Conservation (phyloP, 352 stramenopile species). For the Detonula confervacea region DNA sequence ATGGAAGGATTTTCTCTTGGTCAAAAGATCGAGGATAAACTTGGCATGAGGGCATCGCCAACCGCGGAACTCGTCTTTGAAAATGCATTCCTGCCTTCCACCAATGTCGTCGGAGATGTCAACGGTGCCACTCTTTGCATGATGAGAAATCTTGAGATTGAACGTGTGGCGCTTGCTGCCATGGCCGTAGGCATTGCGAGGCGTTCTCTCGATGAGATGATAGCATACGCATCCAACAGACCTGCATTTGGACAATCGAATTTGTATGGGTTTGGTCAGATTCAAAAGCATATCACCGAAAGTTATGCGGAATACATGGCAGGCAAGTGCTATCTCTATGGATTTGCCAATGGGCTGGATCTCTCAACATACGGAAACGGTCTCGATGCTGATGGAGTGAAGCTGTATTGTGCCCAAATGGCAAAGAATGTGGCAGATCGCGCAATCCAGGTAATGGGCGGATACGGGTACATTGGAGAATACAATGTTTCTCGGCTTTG, state of each 20-base stretch:
- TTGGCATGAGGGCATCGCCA: slow-evolving; percentile 90
- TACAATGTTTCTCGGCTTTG: slow-evolving; percentile 98
- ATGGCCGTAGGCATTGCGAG: slow-evolving; percentile 95
- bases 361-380: slow-evolving; percentile 94
- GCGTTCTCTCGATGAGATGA: slow-evolving; percentile 98
- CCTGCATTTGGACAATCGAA: slow-evolving; percentile 91
- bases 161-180: slow-evolving; percentile 95
- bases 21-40: slow-evolving; percentile 99
- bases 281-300: slow-evolving; percentile 97
- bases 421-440: slow-evolving; percentile 96
- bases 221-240: slow-evolving; percentile 91
- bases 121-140: slow-evolving; percentile 89
- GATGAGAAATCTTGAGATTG: slow-evolving; percentile 98
- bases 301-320: slow-evolving; percentile 98
- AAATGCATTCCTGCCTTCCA: slow-evolving; percentile 91
- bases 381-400: slow-evolving; percentile 97
- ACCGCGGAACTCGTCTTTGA: slow-evolving; percentile 99
- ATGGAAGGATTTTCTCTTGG: slow-evolving; percentile 95
- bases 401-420: slow-evolving; percentile 98
- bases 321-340: slow-evolving; percentile 96
- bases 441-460: slow-evolving; percentile 96
- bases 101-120: slow-evolving; percentile 92
- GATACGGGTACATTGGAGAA: slow-evolving; percentile 99
- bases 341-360: slow-evolving; percentile 93
- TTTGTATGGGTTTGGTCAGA: slow-evolving; percentile 92